These are phyloP conservation scores for Fusarium compactum DNA, from an alignment of 2,329 filamentous ascomycete species.

Conservation along the genomic window DNA sequence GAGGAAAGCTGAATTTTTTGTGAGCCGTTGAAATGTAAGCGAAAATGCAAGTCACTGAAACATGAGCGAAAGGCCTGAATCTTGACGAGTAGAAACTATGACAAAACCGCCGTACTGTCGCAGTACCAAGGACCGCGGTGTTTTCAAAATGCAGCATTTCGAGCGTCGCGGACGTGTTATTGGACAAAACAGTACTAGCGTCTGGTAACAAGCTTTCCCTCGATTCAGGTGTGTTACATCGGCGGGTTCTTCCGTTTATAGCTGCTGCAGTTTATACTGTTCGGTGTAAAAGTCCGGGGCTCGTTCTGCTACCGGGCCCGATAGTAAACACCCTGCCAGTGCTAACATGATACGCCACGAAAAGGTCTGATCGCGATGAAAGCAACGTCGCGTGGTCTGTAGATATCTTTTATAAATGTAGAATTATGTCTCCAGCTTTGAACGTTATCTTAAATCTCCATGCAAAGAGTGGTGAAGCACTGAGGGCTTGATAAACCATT, in stretches of 20 bases:
- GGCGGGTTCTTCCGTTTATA: no score
- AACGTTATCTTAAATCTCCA: not conserved
- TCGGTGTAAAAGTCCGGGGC: no score
- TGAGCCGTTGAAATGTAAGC: not conserved
- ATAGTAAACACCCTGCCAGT: not conserved
- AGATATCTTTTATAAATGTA: not conserved
- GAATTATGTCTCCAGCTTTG: not conserved
- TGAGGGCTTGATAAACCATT: not conserved
- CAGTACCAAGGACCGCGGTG: not conserved
- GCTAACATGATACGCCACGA: not conserved
- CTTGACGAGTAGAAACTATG: not conserved
- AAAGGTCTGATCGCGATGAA: not conserved
- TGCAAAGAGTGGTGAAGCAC: not conserved
- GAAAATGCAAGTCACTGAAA: not conserved
- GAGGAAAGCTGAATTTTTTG: no score
- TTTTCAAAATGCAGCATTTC: not conserved
- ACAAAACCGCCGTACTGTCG: not conserved
- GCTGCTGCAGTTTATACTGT: no score
- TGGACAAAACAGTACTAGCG: no score
- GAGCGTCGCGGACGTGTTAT: no score
- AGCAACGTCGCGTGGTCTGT: not conserved
- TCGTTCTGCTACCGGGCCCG: not conserved
- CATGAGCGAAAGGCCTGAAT: not conserved
- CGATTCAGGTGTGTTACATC: no score
- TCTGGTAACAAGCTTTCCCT: no score